phyloP scores from a whole-genome alignment of 2,329 filamentous ascomycete species.

The Aspergillus nomiae region DNA sequence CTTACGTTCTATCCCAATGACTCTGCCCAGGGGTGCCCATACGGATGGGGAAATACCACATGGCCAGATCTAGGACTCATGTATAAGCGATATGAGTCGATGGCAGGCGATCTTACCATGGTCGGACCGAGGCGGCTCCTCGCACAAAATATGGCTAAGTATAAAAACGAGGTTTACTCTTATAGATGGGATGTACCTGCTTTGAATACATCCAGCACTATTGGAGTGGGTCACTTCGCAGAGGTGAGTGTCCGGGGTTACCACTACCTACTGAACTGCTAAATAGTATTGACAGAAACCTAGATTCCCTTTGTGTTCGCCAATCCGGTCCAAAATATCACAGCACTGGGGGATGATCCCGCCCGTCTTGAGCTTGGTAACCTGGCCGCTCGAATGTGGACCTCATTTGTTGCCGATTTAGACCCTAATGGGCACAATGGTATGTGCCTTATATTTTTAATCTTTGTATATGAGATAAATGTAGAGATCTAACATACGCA shows the following conservation, averaged over 20 bases:
- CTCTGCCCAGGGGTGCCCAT: slow-evolving; percentile 51
- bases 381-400: slow-evolving; percentile 35
- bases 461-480: not conserved
- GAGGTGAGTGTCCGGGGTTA: slow-evolving; percentile 22
- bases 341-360: slow-evolving; percentile 27
- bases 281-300: not conserved
- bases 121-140: slow-evolving; percentile 31
- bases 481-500: slow-evolving; percentile 8
- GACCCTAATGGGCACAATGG: slow-evolving; percentile 32
- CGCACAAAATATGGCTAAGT: slow-evolving; percentile 26
- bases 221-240: slow-evolving; percentile 34
- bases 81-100: slow-evolving; percentile 35
- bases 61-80: slow-evolving; percentile 30
- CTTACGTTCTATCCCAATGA: slow-evolving; percentile 56
- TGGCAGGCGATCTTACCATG: slow-evolving; percentile 34
- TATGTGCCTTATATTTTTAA: slow-evolving; percentile 13
- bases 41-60: slow-evolving; percentile 35
- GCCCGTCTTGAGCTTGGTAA: slow-evolving; percentile 29
- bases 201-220: slow-evolving; percentile 26
- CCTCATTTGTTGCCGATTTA: slow-evolving; percentile 31
- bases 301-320: slow-evolving; percentile 37
- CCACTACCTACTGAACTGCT: no score
- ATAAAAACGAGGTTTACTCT: slow-evolving; percentile 23
- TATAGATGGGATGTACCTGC: slow-evolving; percentile 35
- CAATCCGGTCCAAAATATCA: slow-evolving; percentile 33